phyloP scores from a whole-genome alignment of 116 monocot species.

The Zostera marina region DNA sequence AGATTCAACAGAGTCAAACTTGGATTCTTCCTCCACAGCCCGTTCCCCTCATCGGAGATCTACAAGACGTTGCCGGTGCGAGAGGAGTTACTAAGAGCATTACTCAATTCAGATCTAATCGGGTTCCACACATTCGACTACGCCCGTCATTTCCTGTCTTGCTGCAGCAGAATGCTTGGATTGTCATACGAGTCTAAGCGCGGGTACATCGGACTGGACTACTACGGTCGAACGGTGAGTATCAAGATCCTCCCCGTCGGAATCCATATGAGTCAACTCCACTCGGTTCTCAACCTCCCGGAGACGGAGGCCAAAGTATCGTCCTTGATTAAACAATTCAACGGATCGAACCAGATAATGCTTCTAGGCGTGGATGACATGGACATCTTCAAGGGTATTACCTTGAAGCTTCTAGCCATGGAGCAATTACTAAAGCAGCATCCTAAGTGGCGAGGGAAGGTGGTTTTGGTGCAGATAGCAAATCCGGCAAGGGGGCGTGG shows the following conservation, averaged over 20 bases:
- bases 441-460: conserved; percentile 61
- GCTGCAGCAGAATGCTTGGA: conserved; percentile 81
- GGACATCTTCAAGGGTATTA: conserved; percentile 97
- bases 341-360: conserved; percentile 19
- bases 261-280: conserved; percentile 60
- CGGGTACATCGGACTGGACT: conserved; percentile 73
- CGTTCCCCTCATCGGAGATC: conserved; percentile 83
- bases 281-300: conserved; percentile 30
- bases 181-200: conserved; percentile 67
- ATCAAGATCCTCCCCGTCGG: conserved; percentile 91
- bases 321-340: conserved; percentile 33
- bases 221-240: conserved; percentile 66
- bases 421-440: conserved; percentile 57
- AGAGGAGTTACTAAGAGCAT: conserved; percentile 59
- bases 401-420: conserved; percentile 80
- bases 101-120: conserved; percentile 78
- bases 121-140: conserved; percentile 95
- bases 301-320: conserved; percentile 42
- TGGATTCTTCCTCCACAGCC: conserved; percentile 80
- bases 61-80: conserved; percentile 75
- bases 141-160: conserved; percentile 85
- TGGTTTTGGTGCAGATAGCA: conserved; percentile 68
- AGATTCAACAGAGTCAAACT: conserved; percentile 66
- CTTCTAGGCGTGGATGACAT: conserved; percentile 79
- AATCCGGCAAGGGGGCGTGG: conserved; percentile 73